Evolutionary conservation across 2,329 filamentous ascomycete genomes (phyloP), one percentile per base, ranked within the genome.

Genomic region (Furcasterigmium sp.): DNA sequence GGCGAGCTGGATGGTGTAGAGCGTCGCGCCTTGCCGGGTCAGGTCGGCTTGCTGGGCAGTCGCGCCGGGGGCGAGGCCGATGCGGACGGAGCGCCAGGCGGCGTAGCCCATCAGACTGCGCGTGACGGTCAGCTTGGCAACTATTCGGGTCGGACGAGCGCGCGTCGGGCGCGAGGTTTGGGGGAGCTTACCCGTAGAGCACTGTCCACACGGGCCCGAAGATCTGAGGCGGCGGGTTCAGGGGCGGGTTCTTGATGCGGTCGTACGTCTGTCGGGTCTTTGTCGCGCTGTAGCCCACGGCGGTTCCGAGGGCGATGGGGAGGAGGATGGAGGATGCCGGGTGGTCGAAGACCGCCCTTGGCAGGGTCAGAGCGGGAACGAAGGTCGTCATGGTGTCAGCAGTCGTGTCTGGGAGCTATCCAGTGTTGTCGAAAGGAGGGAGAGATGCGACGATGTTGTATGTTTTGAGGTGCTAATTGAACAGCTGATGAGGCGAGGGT

Each of bases 1-100:
- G 10, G 76, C 86, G 7, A 96, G 81, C 66, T 96, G 91, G 46
- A 90, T 72, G 3, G 86, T 87, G 70, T 95, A 96, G 23, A 96
- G 75, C 0, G 85, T 87, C 45, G 87, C 84, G 52, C 83, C 85
- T 51, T 81, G 74, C 59, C 78, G 78, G 41, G 85, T 80, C 42
- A 79, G 66, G 28, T 69, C 63, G 38, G 79, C 72, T n/a, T 76
- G 78, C 30, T 67, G 62, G 23, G 75, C 68, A 28, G 73, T 69
- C 29, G 75, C 62, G 30, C 73, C 58, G n/a, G 81, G 80, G 7
- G 73, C 72, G 40, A 82, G 75, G 37, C 84, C 84, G 10, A 68
- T 70, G 17, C 65, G 76, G 58, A 86, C 82, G 43, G 86, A 88
- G 37, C 87, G 84, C 66, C 95, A 84, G 28, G 89, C 84, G 18